These are phyloP conservation scores for Mortierella claussenii DNA, from an alignment of 192 early-diverging fungal species.

Conservation along the genomic window DNA sequence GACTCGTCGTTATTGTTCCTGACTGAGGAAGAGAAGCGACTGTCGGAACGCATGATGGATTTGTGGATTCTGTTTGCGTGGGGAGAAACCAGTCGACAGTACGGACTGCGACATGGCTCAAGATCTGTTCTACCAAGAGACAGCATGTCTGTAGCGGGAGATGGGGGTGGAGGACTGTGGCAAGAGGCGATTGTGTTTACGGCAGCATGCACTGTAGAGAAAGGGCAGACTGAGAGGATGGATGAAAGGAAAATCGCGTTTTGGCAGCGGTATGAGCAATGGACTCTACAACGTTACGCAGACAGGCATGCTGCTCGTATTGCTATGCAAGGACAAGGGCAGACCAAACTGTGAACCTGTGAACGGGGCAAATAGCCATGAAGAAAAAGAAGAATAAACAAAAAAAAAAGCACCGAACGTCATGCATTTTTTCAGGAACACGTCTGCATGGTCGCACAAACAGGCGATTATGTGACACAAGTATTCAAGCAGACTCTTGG, in stretches of 20 bases:
- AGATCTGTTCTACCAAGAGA: conserved; percentile 13
- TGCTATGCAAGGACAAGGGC: not conserved
- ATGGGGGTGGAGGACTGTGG: conserved; percentile 7
- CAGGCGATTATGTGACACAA: no score
- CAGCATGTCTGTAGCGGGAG: not conserved
- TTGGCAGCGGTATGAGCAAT: conserved; percentile 18
- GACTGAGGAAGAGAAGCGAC: conserved; percentile 9
- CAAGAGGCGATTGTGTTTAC: conserved; percentile 30
- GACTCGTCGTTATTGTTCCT: conserved; percentile 6
- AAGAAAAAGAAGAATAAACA: not conserved
- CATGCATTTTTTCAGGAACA: not conserved
- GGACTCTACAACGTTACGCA: not conserved
- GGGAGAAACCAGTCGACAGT: conserved; percentile 24
- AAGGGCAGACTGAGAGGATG: conserved; percentile 12
- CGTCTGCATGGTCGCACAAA: no score
- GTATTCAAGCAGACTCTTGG: no score
- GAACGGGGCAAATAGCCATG: not conserved
- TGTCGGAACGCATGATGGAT: conserved; percentile 29
- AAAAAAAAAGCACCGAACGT: not conserved
- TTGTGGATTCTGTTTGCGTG: conserved; percentile 38
- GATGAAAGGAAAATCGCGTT: conserved; percentile 21
- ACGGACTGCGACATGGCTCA: conserved; percentile 9
- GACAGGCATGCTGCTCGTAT: conserved; percentile 3
- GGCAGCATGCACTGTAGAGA: conserved; percentile 18
- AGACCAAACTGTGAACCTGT: conserved; percentile 10